Evolutionary conservation across 2,329 filamentous ascomycete species (phyloP).

Genomic region (Zymoseptoria brevis): DNA sequence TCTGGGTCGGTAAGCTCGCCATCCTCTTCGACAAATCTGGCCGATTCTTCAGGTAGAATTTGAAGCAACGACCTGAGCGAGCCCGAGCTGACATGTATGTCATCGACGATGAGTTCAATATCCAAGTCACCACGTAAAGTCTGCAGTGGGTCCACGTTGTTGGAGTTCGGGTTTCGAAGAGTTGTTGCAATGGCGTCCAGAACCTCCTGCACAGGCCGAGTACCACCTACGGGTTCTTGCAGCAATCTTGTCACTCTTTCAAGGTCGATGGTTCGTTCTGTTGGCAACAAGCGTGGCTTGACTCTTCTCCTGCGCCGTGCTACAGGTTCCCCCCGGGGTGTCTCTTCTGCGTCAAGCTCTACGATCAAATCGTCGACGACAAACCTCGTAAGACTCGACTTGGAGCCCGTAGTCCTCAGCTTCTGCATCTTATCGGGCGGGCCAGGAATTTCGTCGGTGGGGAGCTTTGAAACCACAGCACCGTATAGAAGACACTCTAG

Average conservation of each 20-base stretch:
- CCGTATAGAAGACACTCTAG: not conserved
- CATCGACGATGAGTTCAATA: not conserved
- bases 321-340: not conserved
- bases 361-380: not conserved
- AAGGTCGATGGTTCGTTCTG: not conserved
- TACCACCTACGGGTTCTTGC: not conserved
- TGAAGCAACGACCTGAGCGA: not conserved
- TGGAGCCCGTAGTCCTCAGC: not conserved
- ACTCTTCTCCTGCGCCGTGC: not conserved
- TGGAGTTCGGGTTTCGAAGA: not conserved
- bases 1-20: not conserved
- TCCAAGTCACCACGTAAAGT: constrained; percentile 5
- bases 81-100: not conserved
- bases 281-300: not conserved
- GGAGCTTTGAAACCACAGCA: not conserved
- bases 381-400: not conserved
- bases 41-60: not conserved
- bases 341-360: not conserved
- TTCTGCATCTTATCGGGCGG: not conserved
- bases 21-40: not conserved
- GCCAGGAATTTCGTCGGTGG: not conserved
- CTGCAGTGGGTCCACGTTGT: constrained; percentile 4
- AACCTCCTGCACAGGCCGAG: not conserved
- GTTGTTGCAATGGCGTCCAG: not conserved
- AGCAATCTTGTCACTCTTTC: not conserved